Conservation (phyloP, 108 stramenopile species). For the Cylindrotheca closterium region DNA sequence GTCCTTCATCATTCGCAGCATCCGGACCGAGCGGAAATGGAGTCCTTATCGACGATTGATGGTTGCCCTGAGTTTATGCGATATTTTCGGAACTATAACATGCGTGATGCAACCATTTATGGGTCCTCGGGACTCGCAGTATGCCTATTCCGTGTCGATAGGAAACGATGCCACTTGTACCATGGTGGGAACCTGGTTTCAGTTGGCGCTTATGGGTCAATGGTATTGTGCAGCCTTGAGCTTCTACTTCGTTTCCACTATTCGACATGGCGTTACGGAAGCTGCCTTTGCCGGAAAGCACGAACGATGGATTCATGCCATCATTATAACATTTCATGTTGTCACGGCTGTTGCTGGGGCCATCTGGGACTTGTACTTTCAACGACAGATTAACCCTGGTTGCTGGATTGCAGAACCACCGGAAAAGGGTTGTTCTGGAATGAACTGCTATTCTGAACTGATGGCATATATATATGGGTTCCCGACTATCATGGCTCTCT, state of each 20-base stretch:
- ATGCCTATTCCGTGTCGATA: slow-evolving; percentile 1
- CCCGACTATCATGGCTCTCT: background rate
- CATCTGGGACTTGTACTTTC: background rate
- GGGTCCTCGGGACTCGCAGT: background rate
- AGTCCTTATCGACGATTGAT: slow-evolving; percentile 20
- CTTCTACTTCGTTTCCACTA: slow-evolving; percentile 14
- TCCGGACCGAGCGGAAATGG: background rate
- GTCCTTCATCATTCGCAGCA: slow-evolving; percentile 11
- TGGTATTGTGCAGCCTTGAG: slow-evolving; percentile 12
- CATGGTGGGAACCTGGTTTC: slow-evolving; percentile 3
- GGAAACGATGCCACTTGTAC: slow-evolving; percentile 27
- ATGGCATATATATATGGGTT: slow-evolving; percentile 2
- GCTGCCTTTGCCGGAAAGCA: background rate
- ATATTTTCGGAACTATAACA: slow-evolving; percentile 10
- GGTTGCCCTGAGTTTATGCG: slow-evolving; percentile 17
- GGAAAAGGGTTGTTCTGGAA: background rate
- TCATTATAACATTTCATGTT: background rate
- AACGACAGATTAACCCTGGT: background rate
- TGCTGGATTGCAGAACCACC: background rate
- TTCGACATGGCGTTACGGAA: background rate
- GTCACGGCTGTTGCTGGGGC: background rate
- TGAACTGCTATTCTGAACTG: background rate
- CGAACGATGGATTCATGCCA: slow-evolving; percentile 5
- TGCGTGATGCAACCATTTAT: slow-evolving; percentile 5
- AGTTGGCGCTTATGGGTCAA: slow-evolving; percentile 5